Percentiles rank a stretch among this genome's conserved stretches.
Conservation (phyloP, 352 stramenopile species). For the Globisporangium cystogenes region DNA sequence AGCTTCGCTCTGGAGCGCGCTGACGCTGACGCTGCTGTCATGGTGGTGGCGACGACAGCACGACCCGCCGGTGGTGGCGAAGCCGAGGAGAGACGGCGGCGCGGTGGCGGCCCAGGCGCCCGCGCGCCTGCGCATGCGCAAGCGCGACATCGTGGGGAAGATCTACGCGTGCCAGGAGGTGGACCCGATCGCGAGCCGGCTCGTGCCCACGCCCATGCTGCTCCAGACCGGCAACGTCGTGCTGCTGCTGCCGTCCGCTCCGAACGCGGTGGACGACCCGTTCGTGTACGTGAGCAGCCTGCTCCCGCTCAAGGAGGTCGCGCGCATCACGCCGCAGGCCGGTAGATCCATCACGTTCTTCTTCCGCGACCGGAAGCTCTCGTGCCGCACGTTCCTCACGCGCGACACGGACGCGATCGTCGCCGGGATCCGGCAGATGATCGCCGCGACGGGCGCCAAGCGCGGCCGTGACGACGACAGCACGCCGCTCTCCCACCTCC, state of each 20-base stretch:
- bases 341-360: constrained; percentile 79
- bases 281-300: constrained; percentile 61
- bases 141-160: constrained; percentile 55
- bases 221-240: constrained; percentile 66
- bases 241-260: constrained; percentile 24
- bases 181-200: constrained; percentile 40
- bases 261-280: constrained; percentile 18
- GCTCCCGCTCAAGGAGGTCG: constrained; percentile 58
- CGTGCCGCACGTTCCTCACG: constrained; percentile 69
- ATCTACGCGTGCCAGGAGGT: constrained; percentile 74
- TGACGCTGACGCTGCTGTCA: background rate
- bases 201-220: constrained; percentile 60
- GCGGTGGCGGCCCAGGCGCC: constrained; percentile 1
- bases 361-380: constrained; percentile 56
- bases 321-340: constrained; percentile 67
- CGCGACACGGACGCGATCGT: constrained; percentile 68
- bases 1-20: background rate
- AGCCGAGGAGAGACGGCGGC: constrained; percentile 5
- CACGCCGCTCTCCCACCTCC: constrained; percentile 39
- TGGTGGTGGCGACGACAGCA: background rate
- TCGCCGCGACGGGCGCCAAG: constrained; percentile 34
- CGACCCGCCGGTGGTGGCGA: constrained; percentile 27
- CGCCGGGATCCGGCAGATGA: constrained; percentile 58
- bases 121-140: constrained; percentile 52
- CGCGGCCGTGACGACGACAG: constrained; percentile 15